Evolutionary conservation across 257 asterid species (phyloP), one percentile per base, ranked within the genome.

Genomic region (Lithospermum erythrorhizon): DNA sequence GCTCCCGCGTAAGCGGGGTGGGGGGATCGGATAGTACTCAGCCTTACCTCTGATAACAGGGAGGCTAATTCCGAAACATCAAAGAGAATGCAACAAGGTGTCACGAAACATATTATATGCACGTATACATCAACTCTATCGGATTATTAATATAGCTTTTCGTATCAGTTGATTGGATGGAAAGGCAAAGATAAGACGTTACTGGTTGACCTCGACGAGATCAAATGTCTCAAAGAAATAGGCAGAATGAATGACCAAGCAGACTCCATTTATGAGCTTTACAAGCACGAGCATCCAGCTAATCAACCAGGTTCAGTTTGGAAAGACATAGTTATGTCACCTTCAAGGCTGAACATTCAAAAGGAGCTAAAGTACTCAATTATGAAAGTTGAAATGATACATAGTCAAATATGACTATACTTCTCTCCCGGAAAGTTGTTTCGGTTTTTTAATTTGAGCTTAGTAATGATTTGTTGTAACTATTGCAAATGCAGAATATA

Each of bases 301-400:
- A 81, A 70, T 55, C 79, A 84, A 74, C 63, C 76, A 19, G 98
- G 98, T 63, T 84, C 95, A 1, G 82, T 86, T 53, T 88, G 98
- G 98, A 86, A 91, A 63, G 97, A 88, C 78, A 88, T 91, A 63
- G 98, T 91, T 64, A 32, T 78, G 76, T 91, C 98, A 0, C 98
- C 98, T 67, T 86, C 98, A 32, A 88, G 98, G 80, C 27, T 91
- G 68, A 82, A 84, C 77, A 84, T 86, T 69, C 98, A 88, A 75
- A 88, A 86, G 71, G 98, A 91, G 73, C 95, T 91, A 72, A 88
- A 91, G 75, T 86, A 70, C 65, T 74, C 90, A 23, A 86, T 91
- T 65, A 94, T 82, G 83, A 84, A 80, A 75, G 72, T 83, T 18
- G 97, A 41, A 41, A 41, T 41, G 49, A 11, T 41, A 11, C 49